Evolutionary conservation across 257 asterid genomes (phyloP), one percentile per base, ranked within the genome.

Genomic region (Cordia subcordata): DNA sequence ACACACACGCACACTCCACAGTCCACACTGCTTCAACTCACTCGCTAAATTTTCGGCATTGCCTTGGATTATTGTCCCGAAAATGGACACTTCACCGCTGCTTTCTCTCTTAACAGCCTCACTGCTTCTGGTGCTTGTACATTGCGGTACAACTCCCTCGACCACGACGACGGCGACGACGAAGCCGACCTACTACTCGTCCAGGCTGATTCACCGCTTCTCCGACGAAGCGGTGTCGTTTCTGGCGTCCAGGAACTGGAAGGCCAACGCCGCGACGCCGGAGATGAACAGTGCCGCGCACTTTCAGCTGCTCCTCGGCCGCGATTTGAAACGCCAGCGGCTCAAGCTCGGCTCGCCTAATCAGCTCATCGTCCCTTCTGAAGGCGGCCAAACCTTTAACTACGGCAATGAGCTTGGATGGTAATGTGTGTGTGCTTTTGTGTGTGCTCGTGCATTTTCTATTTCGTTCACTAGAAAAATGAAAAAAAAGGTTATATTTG

Each of bases 321-420:
- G 64, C 56, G 95, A 88, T 76, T 73, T 82, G 71, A 81, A 72
- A 69, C 76, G 94, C 15, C 96, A 88, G 55, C 81, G 77, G 40
- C n/a, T 83, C 74, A 78, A 76, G 65, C 83, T 85, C 63, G 88
- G 76, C 1, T 53, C 80, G 37, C 79, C 78, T 68, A 71, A 74
- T 53, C 82, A 70, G 70, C 55, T 72, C 10, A 12, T 86, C 52
- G 80, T 72, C 46, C 79, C 78, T 51, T 77, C 85, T 18, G 69
- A 75, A 61, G 90, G 85, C 37, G 81, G 85, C 44, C 66, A 66
- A 5, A 85, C 85, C 12, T 56, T 46, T 63, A 67, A 67, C 75
- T 86, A 76, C 54, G 96, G 96, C 64, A 88, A 88, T 70, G 91
- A 75, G 19, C 64, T 81, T 86, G 91, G 94, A 50, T 88, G 95